Evolutionary conservation across 2,329 filamentous ascomycete genomes (phyloP), one percentile per base, ranked within the genome.

Genomic region (Elsinoe fawcettii): DNA sequence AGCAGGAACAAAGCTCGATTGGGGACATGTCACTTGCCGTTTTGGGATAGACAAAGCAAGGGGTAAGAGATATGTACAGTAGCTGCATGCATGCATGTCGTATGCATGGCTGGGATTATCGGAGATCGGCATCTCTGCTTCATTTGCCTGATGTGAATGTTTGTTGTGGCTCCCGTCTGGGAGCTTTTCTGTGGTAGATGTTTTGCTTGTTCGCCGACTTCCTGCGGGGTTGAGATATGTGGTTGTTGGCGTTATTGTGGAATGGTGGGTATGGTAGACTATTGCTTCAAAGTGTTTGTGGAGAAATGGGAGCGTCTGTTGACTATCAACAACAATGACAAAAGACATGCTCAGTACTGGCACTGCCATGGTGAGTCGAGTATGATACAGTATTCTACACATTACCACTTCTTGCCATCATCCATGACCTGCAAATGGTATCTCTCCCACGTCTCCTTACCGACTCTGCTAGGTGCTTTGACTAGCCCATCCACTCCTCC

Each of bases 401-500:
- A n/a, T 36, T 32, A 43, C 23, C 22, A 30, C 34, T 46, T n/a
- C 46, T 47, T 55, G 16, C 18, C 18, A 2, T 47, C 46, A 12
- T 58, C 59, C 36, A 57, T 58, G 49, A 71, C 61, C 58, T 67
- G 64, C 57, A 87, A 65, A 66, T 84, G 80, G 73, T 86, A 86
- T 2, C 78, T 81, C 61, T 73, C 69, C 65, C 84, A 69, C 59
- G 81, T 78, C 60, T 81, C 80, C 58, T 81, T 73, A 0, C 80
- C 87, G 62, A 95, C 77, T 61, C 70, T 70, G 53, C 84, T 84
- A 0, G 93, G 93, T 61, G 88, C 88, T 64, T 82, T 84, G 2
- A 95, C 89, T 71, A 95, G 81, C 58, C 83, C 72, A 73, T 99
- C 93, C 67, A 95, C 88, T 0, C 93, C 91, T 69, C 85, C 90